Percentiles rank a stretch among this genome's conserved stretches.
Conservation (phyloP, 1,284 basidiomycete species). For the Fomitopsis pinicola region DNA sequence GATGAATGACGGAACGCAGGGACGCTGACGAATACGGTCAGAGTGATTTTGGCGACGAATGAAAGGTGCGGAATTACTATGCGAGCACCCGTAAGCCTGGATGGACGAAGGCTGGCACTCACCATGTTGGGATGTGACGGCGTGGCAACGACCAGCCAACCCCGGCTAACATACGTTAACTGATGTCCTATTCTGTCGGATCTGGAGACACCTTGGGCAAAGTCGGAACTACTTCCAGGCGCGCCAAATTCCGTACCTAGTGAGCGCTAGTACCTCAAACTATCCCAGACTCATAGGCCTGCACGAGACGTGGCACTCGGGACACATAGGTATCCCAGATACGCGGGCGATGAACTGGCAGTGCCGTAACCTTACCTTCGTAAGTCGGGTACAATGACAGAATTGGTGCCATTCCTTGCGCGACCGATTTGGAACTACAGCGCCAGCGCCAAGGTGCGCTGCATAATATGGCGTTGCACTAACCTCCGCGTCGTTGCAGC, state of each 20-base stretch:
- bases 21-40: background rate
- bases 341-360: background rate
- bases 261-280: slow-evolving; percentile 6
- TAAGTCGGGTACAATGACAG: background rate
- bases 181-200: background rate
- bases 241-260: slow-evolving; percentile 1
- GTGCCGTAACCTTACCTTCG: background rate
- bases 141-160: background rate
- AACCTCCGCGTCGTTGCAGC: background rate
- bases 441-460: background rate
- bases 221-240: background rate
- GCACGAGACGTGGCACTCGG: background rate
- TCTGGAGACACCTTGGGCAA: background rate
- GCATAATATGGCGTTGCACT: background rate
- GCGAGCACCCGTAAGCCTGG: background rate
- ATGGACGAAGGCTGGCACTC: background rate
- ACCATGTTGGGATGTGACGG: background rate
- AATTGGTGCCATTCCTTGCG: background rate
- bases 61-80: background rate
- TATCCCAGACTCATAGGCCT: background rate
- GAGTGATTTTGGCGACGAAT: background rate
- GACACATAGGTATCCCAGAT: background rate
- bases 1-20: too few species aligned
- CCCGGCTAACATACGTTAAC: background rate
- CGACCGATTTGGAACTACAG: background rate